Percentiles rank a stretch among this genome's conserved stretches.
Conservation (phyloP, 345 rosid species). For the Dipteronia sinensis region DNA sequence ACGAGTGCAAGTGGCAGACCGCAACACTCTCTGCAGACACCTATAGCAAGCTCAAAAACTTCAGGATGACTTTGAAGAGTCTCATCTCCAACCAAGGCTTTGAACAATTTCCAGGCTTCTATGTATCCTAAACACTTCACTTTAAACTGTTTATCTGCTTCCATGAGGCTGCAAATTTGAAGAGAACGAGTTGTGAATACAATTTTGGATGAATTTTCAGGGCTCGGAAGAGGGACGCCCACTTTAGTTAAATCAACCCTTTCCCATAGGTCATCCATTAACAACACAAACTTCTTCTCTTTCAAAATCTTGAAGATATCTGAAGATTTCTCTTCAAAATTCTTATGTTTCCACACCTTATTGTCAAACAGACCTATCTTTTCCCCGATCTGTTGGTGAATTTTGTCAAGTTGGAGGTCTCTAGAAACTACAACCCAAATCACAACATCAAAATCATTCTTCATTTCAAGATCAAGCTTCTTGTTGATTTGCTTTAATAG, state of each 20-base stretch:
- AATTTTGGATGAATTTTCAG: conserved; percentile 14
- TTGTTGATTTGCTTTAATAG: conserved; percentile 20
- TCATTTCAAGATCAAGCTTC: background rate
- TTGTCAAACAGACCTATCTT: background rate
- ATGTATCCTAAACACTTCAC: conserved; percentile 9
- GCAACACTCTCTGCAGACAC: background rate
- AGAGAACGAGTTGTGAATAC: conserved; percentile 29
- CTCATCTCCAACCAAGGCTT: conserved; percentile 17
- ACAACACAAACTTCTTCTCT: conserved; percentile 22
- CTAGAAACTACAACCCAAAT: conserved; percentile 26
- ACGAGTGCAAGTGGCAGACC: conserved; percentile 28
- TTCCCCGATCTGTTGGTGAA: background rate
- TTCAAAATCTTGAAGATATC: background rate
- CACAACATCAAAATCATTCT: conserved; percentile 6
- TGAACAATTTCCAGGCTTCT: conserved; percentile 18
- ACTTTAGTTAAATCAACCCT: background rate
- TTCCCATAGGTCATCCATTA: conserved; percentile 2
- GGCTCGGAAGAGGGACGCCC: conserved; percentile 25
- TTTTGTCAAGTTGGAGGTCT: background rate
- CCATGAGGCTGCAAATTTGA: conserved; percentile 33
- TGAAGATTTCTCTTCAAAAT: too few relatives aligned
- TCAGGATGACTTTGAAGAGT: background rate
- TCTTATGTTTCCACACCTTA: background rate
- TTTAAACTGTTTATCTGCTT: conserved; percentile 18
- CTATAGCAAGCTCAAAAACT: background rate